These are phyloP conservation scores for Neofusicoccum parvum DNA, from an alignment of 2,329 filamentous ascomycete genomes.

Conservation along the genomic window DNA sequence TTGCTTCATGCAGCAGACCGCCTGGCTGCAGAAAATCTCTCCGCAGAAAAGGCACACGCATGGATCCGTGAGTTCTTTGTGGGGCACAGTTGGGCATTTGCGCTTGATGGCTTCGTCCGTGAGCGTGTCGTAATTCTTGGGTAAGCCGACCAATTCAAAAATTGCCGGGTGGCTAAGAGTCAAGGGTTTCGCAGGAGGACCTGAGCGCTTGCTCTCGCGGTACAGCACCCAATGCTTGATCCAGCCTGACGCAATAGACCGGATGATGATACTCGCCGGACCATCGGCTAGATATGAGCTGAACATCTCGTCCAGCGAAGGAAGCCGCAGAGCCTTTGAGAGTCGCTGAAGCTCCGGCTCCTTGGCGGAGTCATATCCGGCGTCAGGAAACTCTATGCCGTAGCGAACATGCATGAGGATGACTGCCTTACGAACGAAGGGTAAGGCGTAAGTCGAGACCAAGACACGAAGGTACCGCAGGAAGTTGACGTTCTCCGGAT, in stretches of 20 bases:
- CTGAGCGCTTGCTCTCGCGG: conserved; percentile 26
- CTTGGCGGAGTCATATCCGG: conserved; percentile 57
- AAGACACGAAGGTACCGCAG: conserved; percentile 42
- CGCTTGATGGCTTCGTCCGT: conserved; percentile 88
- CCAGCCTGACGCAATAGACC: conserved; percentile 67
- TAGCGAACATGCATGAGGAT: conserved; percentile 86
- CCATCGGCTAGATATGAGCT: conserved; percentile 52
- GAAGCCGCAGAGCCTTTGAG: conserved; percentile 72
- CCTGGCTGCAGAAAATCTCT: conserved; percentile 95
- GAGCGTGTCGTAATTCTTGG: conserved; percentile 86
- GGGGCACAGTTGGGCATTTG: conserved; percentile 77
- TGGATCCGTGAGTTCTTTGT: conserved; percentile 88
- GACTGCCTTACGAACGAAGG: conserved; percentile 82
- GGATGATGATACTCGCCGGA: conserved; percentile 43
- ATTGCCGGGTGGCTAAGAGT: conserved; percentile 80
- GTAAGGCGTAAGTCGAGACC: conserved; percentile 80
- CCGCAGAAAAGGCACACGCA: conserved; percentile 93
- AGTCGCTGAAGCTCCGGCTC: conserved; percentile 81
- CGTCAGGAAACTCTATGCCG: conserved; percentile 81
- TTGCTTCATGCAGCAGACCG: conserved; percentile 80
- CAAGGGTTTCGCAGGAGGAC: conserved; percentile 40
- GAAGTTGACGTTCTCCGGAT: conserved; percentile 31
- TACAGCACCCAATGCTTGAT: conserved; percentile 62
- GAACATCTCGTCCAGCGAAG: conserved; percentile 78
- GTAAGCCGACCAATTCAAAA: conserved; percentile 89